Base-by-base conservation (phyloP, 345 rosid genomes). In the Mallotus nudiflorus region DNA sequence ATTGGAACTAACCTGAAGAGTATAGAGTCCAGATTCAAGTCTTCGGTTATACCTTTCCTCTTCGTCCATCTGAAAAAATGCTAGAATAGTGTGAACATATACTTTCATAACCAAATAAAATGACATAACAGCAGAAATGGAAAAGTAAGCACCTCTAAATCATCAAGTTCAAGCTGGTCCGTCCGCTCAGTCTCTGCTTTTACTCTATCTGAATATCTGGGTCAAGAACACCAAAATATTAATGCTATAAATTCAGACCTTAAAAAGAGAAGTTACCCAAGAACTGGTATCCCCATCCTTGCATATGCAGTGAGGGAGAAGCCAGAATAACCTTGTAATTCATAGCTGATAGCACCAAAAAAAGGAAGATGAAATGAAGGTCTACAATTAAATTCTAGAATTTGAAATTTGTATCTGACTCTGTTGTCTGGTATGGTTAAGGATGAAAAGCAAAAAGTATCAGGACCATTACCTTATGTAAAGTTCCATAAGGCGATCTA, bases 401-500 rank as follows among this genome's bases (percentile, higher is more conserved):
- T 40, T 44, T 59, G 54, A 59, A 46, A 48, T 18, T 45, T 18
- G 7, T 9, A 29, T 44, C 37, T 18, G 14, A 24, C 6, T 16
- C 67, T 25, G 48, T 6, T 16, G 3, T 40, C 19, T 29, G 19
- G 18, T 49, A 25, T 14, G 25, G 39, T 25, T 44, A 8, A 60
- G 61, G 59, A 62, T 53, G 25, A 70, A 73, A 52, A 2, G 27
- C 24, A 62, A 68, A 18, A 72, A 22, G 55, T 4, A 16, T 55
- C 0, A 7, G 70, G 18, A 27, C 40, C 40, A 24, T 48, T 79
- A 95, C 97, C 99, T 90, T 55, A 85, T 73, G 72, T 86, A 95
- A 50, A 92, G 87, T 74, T 95, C 99, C 92, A 95, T 88, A 54
- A 95, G 93, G 45, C 97, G 92, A 77, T 91, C 99, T 75, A 95